Conservation (phyloP, 208 protist species). For the Acanthamoeba culbertsoni region DNA sequence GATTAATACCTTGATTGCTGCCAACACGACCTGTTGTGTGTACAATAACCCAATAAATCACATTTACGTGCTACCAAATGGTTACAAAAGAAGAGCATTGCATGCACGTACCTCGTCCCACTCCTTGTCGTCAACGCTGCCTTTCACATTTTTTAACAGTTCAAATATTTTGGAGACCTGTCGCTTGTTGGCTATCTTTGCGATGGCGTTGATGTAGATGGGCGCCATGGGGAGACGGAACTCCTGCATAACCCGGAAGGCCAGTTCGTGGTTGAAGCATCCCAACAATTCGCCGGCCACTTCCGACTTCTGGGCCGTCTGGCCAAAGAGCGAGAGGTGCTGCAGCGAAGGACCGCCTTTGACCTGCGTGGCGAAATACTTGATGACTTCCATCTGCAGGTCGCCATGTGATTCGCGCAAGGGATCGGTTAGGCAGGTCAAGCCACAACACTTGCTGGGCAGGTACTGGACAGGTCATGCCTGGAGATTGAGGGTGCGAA, state of each 20-base stretch:
- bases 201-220: constrained; percentile 64
- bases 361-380: not conserved
- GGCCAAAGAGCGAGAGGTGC: not conserved
- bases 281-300: constrained; percentile 61
- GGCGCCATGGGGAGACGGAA: constrained; percentile 54
- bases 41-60: too few relatives aligned
- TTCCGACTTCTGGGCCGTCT: not conserved
- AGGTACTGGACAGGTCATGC: too few relatives aligned
- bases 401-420: too few relatives aligned
- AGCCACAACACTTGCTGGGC: too few relatives aligned
- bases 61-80: not conserved
- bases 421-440: too few relatives aligned
- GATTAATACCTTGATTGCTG: not conserved
- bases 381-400: not conserved
- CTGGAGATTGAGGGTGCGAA: constrained; percentile 11
- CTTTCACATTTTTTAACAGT: constrained; percentile 46
- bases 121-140: constrained; percentile 40
- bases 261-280: constrained; percentile 65
- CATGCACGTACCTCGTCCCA: constrained; percentile 38
- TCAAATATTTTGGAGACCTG: constrained; percentile 61
- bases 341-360: not conserved
- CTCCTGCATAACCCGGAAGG: constrained; percentile 68
- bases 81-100: not conserved
- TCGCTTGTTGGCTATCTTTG: constrained; percentile 50
- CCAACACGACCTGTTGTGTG: constrained; percentile 16